Percentiles rank a stretch among this genome's conserved stretches.
These are phyloP conservation scores for Chlorokybus atmophyticus DNA, from an alignment of 139 green algal genomes.

Conservation along the genomic window DNA sequence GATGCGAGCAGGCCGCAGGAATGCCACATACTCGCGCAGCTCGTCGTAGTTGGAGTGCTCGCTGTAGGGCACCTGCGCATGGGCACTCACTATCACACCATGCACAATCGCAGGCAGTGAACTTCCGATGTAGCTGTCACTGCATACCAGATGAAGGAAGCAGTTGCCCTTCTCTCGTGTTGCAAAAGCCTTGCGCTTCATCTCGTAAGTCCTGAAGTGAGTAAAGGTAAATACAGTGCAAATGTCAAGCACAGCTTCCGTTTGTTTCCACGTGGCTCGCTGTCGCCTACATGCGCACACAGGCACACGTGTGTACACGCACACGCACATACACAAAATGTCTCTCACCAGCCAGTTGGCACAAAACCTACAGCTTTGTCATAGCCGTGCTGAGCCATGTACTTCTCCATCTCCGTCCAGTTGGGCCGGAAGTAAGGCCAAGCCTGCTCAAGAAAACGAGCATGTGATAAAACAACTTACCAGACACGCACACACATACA, in stretches of 20 bases:
- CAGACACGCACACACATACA: background rate
- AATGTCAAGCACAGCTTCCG: too few species aligned
- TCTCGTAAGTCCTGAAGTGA: slow-evolving; percentile 65
- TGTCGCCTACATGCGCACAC: too few species aligned
- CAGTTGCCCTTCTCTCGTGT: slow-evolving; percentile 4
- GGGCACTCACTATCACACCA: too few species aligned
- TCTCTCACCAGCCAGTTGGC: slow-evolving; percentile 66
- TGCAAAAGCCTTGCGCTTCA: slow-evolving; percentile 33
- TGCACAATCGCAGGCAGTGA: too few species aligned
- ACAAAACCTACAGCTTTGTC: slow-evolving; percentile 68
- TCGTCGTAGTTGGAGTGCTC: slow-evolving; percentile 74
- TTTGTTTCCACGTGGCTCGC: too few species aligned
- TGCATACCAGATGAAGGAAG: background rate
- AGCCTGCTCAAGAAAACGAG: background rate
- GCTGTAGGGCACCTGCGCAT: slow-evolving; percentile 78
- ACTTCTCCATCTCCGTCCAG: slow-evolving; percentile 40
- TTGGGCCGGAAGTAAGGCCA: slow-evolving; percentile 86
- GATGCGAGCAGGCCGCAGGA: slow-evolving; percentile 45
- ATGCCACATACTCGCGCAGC: slow-evolving; percentile 61
- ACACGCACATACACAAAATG: too few species aligned
- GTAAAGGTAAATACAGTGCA: too few species aligned
- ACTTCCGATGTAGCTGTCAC: background rate
- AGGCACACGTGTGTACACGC: too few species aligned
- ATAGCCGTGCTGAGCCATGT: background rate
- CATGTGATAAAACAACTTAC: background rate